These are phyloP conservation scores for Saccharomyces hybrid DNA, from an alignment of 1,139 yeast genomes.

Conservation along the genomic window DNA sequence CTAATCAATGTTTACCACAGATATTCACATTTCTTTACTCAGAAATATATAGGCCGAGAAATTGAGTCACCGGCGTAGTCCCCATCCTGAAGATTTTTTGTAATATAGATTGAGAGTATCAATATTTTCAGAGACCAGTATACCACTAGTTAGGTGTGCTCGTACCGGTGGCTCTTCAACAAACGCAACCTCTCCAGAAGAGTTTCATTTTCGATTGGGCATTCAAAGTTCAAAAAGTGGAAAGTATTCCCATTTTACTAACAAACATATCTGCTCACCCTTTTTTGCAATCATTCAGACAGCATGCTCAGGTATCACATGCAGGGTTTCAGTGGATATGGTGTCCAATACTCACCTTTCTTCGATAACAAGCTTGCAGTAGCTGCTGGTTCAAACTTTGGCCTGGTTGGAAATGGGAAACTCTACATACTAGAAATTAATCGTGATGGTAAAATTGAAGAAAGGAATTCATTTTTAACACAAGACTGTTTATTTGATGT, in stretches of 20 bases:
- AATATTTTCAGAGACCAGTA: not conserved
- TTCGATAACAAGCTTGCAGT: constrained; percentile 88
- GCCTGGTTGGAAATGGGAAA: constrained; percentile 89
- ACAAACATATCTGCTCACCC: not conserved
- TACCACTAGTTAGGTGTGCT: not conserved
- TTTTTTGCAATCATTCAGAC: not conserved
- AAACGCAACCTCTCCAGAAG: too few species aligned
- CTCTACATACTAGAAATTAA: constrained; percentile 62
- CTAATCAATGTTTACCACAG: not conserved
- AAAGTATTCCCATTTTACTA: not conserved
- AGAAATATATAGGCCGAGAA: not conserved
- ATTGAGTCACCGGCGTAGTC: not conserved
- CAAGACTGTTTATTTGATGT: constrained; percentile 89
- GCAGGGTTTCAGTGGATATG: constrained; percentile 78
- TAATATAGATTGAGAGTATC: too few species aligned
- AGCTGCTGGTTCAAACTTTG: constrained; percentile 87
- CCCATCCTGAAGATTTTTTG: not conserved
- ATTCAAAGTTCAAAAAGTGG: not conserved
- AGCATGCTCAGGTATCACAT: constrained; percentile 70
- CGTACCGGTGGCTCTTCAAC: too few species aligned
- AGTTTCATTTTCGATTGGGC: not conserved
- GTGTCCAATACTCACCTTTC: constrained; percentile 85
- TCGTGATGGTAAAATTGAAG: constrained; percentile 52
- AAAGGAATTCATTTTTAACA: constrained; percentile 65
- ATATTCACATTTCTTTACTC: not conserved